A percentile compares a stretch with the other conserved stretches of the same genome.
Conservation (phyloP, 1,284 basidiomycete genomes). For the Schizophyllum commune region DNA sequence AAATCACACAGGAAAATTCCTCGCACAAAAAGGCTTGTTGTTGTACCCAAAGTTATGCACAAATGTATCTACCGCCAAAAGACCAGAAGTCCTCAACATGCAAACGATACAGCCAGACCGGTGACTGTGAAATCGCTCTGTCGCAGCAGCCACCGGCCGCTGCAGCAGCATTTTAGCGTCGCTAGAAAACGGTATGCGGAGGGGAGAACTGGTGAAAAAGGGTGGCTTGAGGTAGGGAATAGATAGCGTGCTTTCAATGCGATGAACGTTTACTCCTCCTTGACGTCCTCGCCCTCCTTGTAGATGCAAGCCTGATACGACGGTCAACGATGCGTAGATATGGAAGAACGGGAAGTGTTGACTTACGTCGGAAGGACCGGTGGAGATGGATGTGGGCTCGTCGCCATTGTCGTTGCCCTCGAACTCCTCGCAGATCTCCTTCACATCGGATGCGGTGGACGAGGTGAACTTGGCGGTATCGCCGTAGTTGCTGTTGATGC, state of each 20-base stretch:
- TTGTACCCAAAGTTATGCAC: neutral
- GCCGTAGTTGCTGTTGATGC: conserved; percentile 13
- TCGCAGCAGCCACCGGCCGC: neutral
- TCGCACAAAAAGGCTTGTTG: neutral
- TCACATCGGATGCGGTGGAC: neutral
- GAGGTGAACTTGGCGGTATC: conserved; percentile 7
- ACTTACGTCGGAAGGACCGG: neutral
- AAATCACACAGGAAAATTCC: neutral
- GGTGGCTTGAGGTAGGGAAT: neutral
- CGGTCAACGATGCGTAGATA: no score
- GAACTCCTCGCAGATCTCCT: neutral
- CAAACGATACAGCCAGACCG: neutral
- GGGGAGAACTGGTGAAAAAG: neutral
- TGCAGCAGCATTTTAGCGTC: neutral
- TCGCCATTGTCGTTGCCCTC: conserved; percentile 9
- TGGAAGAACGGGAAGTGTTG: no score
- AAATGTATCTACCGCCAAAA: neutral
- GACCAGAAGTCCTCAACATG: neutral
- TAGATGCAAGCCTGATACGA: neutral
- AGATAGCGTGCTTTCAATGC: neutral
- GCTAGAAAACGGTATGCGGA: neutral
- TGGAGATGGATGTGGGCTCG: conserved; percentile 3
- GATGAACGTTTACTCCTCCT: neutral
- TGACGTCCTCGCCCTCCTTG: neutral
- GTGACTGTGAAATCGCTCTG: neutral